A percentile compares a stretch with the other conserved stretches of the same genome.
Conservation (phyloP, 2,329 filamentous ascomycete genomes). For the Fusarium tupiense region DNA sequence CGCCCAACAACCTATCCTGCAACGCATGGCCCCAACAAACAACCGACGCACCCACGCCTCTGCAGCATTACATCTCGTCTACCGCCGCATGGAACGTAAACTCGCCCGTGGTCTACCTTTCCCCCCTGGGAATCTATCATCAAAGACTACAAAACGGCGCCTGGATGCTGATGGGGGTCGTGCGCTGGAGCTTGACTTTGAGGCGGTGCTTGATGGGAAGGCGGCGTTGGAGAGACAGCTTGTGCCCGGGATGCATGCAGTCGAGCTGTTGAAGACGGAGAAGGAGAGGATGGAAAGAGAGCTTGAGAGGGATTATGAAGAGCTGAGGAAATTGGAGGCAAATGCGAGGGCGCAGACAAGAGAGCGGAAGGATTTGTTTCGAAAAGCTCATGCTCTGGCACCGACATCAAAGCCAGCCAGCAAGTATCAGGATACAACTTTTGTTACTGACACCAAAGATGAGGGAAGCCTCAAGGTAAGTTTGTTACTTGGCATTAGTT, state of each 20-base stretch:
- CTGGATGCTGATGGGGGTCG: slow-evolving; percentile 54
- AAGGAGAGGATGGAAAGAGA: slow-evolving; percentile 64
- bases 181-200: slow-evolving; percentile 71
- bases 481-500: not conserved
- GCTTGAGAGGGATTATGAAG: slow-evolving; percentile 65
- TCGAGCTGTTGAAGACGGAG: slow-evolving; percentile 68
- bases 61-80: slow-evolving; percentile 63
- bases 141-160: slow-evolving; percentile 24
- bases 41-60: slow-evolving; percentile 63
- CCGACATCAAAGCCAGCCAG: slow-evolving; percentile 45
- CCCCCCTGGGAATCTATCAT: slow-evolving; percentile 59
- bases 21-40: slow-evolving; percentile 61
- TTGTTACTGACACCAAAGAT: slow-evolving; percentile 9
- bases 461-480: slow-evolving; percentile 39
- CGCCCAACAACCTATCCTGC: slow-evolving; percentile 69
- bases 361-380: slow-evolving; percentile 59
- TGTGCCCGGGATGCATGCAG: slow-evolving; percentile 69
- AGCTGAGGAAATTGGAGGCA: slow-evolving; percentile 60
- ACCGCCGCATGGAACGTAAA: slow-evolving; percentile 66
- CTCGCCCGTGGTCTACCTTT: slow-evolving; percentile 72
- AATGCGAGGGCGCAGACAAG: slow-evolving; percentile 66
- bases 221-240: slow-evolving; percentile 66
- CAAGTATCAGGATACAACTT: slow-evolving; percentile 13
- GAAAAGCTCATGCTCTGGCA: slow-evolving; percentile 61
- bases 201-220: slow-evolving; percentile 70